Percentiles rank a stretch among this genome's conserved stretches.
phyloP scores from a whole-genome alignment of 768 basidiomycete genomes.

The Hypholoma fasciculare region DNA sequence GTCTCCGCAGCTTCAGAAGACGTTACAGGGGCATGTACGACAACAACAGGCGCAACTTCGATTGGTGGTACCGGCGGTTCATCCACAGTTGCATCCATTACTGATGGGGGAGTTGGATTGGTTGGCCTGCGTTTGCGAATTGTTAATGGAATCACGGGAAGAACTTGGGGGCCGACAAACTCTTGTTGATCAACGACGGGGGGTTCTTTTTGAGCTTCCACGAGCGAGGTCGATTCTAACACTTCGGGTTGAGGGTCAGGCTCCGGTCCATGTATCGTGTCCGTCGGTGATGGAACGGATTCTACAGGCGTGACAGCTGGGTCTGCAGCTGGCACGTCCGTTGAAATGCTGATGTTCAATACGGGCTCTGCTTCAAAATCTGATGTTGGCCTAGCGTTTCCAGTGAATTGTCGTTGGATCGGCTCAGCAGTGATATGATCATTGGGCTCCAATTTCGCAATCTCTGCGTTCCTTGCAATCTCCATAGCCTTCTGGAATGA shows the following conservation, averaged over 20 bases:
- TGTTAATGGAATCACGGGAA: constrained; percentile 11
- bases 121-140: constrained; percentile 10
- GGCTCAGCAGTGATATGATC: constrained; percentile 15
- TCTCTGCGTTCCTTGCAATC: constrained; percentile 38
- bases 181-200: not conserved
- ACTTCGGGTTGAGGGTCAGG: not conserved
- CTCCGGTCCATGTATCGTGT: not conserved
- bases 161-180: not conserved
- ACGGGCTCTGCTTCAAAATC: constrained; percentile 7
- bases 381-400: not conserved
- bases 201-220: not conserved
- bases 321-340: constrained; percentile 7
- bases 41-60: not conserved
- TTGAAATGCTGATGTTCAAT: constrained; percentile 16
- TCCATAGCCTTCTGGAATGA: constrained; percentile 42
- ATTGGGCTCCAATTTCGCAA: constrained; percentile 20
- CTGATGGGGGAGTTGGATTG: not conserved
- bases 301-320: not conserved
- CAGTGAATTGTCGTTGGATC: not conserved
- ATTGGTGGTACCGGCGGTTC: not conserved
- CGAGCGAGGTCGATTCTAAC: not conserved
- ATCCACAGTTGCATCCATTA: not conserved
- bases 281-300: not conserved
- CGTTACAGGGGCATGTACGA: not conserved
- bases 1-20: not conserved